These are phyloP conservation scores for Entomortierella parvispora DNA, from an alignment of 192 early-diverging fungal species.

Conservation along the genomic window DNA sequence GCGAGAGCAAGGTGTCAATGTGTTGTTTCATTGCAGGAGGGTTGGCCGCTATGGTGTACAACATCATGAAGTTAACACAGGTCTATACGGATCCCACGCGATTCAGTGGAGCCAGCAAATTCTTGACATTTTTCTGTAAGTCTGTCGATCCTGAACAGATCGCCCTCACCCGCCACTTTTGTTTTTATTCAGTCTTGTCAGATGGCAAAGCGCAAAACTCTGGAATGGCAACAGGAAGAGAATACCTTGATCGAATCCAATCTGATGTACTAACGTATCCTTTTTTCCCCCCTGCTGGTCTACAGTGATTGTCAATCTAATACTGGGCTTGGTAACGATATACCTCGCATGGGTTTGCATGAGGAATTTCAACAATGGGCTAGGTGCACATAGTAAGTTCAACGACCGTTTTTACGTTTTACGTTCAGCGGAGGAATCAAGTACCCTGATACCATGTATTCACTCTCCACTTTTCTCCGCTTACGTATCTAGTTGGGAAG, in stretches of 20 bases:
- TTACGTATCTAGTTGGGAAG: conserved; percentile 28
- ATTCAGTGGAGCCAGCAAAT: conserved; percentile 61
- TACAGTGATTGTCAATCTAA: conserved; percentile 58
- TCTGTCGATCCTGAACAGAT: neutral
- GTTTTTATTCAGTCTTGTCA: too few relatives aligned
- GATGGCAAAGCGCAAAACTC: too few relatives aligned
- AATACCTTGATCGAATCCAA: neutral
- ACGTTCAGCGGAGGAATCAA: neutral
- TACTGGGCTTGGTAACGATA: conserved; percentile 54
- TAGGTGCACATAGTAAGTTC: conserved; percentile 73
- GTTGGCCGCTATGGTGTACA: conserved; percentile 72
- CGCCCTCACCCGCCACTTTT: neutral
- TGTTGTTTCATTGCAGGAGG: conserved; percentile 67
- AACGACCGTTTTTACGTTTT: neutral
- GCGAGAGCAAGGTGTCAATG: conserved; percentile 65
- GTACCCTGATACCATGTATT: neutral
- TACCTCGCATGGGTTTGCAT: conserved; percentile 63
- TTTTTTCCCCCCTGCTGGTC: too few relatives aligned
- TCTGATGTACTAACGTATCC: neutral
- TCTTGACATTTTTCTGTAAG: conserved; percentile 68
- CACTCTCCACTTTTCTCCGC: neutral
- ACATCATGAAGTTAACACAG: conserved; percentile 71
- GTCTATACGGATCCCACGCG: conserved; percentile 55
- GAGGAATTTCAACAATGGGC: conserved; percentile 76
- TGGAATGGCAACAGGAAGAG: too few relatives aligned